A percentile compares a stretch with the other conserved stretches of the same genome.
Conservation (phyloP, 1,284 basidiomycete genomes). For the Pisolithus thermaeus region DNA sequence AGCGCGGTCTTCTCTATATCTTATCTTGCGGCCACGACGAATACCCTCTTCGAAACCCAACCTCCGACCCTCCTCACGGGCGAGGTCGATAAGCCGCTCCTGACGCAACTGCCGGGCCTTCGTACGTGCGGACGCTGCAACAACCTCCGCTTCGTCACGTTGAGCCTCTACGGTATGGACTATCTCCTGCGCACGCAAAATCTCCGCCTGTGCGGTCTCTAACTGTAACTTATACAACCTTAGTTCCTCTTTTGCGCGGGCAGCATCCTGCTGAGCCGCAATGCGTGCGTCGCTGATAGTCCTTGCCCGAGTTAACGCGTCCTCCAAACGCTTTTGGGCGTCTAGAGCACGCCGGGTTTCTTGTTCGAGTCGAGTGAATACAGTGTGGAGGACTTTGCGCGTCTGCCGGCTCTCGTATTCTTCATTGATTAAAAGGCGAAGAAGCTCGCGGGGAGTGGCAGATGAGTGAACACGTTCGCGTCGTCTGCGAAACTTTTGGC, state of each 20-base stretch:
- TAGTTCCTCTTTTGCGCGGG: conserved; percentile 47
- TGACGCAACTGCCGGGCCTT: conserved; percentile 44
- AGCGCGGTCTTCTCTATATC: conserved; percentile 19
- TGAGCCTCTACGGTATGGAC: conserved; percentile 40
- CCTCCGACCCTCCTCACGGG: conserved; percentile 49
- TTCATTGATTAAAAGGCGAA: conserved; percentile 47
- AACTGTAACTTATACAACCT: conserved; percentile 58
- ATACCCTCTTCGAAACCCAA: conserved; percentile 52
- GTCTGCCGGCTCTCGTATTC: conserved; percentile 51
- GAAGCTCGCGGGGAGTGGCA: conserved; percentile 37
- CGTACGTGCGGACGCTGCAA: conserved; percentile 39
- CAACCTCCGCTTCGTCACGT: conserved; percentile 45
- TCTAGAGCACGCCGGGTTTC: conserved; percentile 49
- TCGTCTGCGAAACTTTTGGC: conserved; percentile 25
- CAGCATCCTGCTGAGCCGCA: conserved; percentile 45
- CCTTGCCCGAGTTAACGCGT: conserved; percentile 46
- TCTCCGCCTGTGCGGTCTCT: conserved; percentile 57
- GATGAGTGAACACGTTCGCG: conserved; percentile 29
- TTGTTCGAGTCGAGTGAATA: conserved; percentile 46
- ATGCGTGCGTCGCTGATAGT: conserved; percentile 47
- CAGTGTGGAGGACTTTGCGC: conserved; percentile 44
- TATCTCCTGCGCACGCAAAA: conserved; percentile 42
- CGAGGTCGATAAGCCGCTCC: conserved; percentile 39
- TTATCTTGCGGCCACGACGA: conserved; percentile 39
- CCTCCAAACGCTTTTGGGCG: conserved; percentile 45